Conservation (phyloP, 2,329 filamentous ascomycete genomes). For the Xylaria arbuscula region DNA sequence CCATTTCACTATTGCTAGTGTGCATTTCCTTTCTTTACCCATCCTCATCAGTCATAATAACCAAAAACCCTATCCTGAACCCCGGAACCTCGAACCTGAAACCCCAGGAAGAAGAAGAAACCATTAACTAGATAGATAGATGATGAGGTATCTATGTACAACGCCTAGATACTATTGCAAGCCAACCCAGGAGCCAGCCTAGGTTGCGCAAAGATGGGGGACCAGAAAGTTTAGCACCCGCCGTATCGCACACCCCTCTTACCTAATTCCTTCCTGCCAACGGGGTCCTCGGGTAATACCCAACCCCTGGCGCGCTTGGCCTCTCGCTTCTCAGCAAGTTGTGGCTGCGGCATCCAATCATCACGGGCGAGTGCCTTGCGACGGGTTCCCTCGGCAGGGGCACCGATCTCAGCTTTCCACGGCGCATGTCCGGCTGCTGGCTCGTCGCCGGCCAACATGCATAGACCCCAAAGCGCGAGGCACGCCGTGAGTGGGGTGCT, state of each 20-base stretch:
- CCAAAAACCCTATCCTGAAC: neutral
- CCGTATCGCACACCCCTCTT: constrained; percentile 72
- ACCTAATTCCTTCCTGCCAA: constrained; percentile 77
- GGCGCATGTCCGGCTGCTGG: constrained; percentile 67
- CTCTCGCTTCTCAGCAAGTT: constrained; percentile 79
- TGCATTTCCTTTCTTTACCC: constrained; percentile 24
- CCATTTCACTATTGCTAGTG: constrained; percentile 38
- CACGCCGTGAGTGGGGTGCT: constrained; percentile 71
- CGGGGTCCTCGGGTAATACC: constrained; percentile 79
- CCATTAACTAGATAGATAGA: constrained; percentile 20
- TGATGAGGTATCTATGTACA: constrained; percentile 30
- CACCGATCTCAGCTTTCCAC: constrained; percentile 79
- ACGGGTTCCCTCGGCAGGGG: constrained; percentile 77
- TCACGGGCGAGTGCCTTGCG: constrained; percentile 77
- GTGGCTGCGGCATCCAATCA: constrained; percentile 79
- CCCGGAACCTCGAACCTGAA: constrained; percentile 27
- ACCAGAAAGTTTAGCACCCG: constrained; percentile 48
- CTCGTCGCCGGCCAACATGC: constrained; percentile 75
- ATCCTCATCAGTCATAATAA: constrained; percentile 26
- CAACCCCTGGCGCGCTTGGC: constrained; percentile 79
- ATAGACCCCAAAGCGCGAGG: constrained; percentile 81
- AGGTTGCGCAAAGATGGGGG: constrained; percentile 3
- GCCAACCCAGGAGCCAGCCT: constrained; percentile 30
- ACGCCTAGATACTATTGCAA: constrained; percentile 3
- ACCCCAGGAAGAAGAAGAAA: neutral